Evolutionary conservation across 2,329 filamentous ascomycete species (phyloP).

Genomic region (Clonostachys sp.): DNA sequence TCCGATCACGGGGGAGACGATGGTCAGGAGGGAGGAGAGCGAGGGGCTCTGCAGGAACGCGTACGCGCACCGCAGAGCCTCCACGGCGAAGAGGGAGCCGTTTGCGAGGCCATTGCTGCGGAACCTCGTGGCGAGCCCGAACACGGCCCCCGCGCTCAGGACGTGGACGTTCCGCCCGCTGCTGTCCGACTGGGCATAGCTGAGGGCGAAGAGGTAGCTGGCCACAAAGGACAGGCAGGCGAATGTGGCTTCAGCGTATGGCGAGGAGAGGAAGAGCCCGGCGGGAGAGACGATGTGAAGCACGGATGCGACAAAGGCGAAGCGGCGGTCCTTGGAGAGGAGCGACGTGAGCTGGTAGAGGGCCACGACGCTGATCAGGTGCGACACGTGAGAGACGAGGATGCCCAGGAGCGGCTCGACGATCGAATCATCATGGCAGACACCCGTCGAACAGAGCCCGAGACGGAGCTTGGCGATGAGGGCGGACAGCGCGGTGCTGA

Average conservation of each 20-base stretch:
- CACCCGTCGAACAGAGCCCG: conserved; percentile 12
- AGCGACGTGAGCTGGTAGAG: conserved; percentile 61
- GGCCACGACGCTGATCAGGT: conserved; percentile 69
- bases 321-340: conserved; percentile 36
- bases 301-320: conserved; percentile 62
- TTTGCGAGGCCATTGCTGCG: conserved; percentile 85
- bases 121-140: conserved; percentile 69
- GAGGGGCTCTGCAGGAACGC: conserved; percentile 17
- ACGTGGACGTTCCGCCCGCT: conserved; percentile 40
- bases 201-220: conserved; percentile 61
- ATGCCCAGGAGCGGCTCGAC: conserved; percentile 54
- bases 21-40: conserved; percentile 38
- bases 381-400: conserved; percentile 64
- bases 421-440: conserved; percentile 9
- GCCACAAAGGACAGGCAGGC: conserved; percentile 73
- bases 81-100: conserved; percentile 69
- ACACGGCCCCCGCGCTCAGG: conserved; percentile 60
- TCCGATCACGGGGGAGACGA: conserved; percentile 57
- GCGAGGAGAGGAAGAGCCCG: conserved; percentile 83
- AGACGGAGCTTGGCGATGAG: conserved; percentile 28
- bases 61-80: conserved; percentile 35
- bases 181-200: conserved; percentile 16
- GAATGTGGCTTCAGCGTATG: conserved; percentile 78
- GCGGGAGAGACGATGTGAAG: conserved; percentile 84
- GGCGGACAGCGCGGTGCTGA: conserved; percentile 48